Conservation (phyloP, 352 stramenopile genomes). For the Pythium aquatile region DNA sequence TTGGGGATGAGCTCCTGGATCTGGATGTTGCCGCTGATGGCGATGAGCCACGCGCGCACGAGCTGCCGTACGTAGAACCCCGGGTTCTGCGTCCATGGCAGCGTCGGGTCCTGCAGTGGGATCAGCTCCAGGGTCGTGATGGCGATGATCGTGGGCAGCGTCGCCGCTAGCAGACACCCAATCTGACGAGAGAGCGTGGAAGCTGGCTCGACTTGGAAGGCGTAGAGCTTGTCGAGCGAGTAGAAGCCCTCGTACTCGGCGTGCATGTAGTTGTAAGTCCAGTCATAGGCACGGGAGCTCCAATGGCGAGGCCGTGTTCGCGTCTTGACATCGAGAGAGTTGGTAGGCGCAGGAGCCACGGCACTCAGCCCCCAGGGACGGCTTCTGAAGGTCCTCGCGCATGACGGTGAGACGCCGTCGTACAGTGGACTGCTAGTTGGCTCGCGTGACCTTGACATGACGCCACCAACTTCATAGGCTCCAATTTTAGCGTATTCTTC, state of each 20-base stretch:
- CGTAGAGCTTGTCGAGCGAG: neutral
- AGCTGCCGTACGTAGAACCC: constrained; percentile 34
- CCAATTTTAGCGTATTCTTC: too few relatives aligned
- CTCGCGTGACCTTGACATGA: too few relatives aligned
- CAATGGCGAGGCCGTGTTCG: neutral
- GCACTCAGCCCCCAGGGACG: neutral
- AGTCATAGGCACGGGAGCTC: neutral
- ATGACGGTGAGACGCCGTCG: neutral
- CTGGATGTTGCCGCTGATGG: constrained; percentile 19
- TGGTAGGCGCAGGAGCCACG: neutral
- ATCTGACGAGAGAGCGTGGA: neutral
- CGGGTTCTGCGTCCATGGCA: constrained; percentile 9
- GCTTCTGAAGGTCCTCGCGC: neutral
- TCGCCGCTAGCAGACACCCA: neutral
- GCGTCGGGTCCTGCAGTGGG: constrained; percentile 8
- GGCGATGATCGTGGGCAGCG: neutral
- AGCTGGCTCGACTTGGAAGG: neutral
- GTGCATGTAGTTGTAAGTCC: neutral
- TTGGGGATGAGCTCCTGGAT: constrained; percentile 31
- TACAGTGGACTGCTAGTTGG: too few relatives aligned
- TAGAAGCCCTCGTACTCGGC: neutral
- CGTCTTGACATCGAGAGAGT: neutral
- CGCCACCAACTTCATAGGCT: too few relatives aligned
- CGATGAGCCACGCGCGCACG: constrained; percentile 22
- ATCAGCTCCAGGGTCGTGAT: neutral